Base-by-base conservation (phyloP, 306 rosid genomes). In the Cyclanthera cordifolia region DNA sequence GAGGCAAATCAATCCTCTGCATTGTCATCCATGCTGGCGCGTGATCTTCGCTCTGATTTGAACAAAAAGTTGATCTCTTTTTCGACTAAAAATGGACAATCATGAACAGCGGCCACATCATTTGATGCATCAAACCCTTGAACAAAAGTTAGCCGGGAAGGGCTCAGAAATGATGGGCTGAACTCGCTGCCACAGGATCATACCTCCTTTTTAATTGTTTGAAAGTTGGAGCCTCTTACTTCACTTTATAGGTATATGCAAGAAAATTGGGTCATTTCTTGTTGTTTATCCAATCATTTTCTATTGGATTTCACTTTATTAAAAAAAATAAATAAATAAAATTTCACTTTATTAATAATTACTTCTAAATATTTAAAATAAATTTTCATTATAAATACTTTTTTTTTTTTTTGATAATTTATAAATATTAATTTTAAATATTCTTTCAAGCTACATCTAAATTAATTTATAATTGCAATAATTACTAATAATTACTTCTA, bases 1-100 rank as follows among this genome's bases (percentile, higher is more conserved):
- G 20, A 69, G 45, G 23, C 28, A 37, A 69, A 50, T 69, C 72
- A 4, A 67, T 69, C 72, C 72, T 49, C 28, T 69, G 30, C 72
- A 34, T 5, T 21, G 46, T 49, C 59, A 6, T 28, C 72, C 72
- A 69, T 51, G 41, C 71, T 66, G 71, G 16, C 45, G 41, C 53
- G 37, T 65, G 70, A 43, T 45, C 50, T 39, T 63, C 69, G 69
- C 51, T 63, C 8, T 63, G 52, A 63, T 63, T 41, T 63, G 20
- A 4, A 51, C 69, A 63, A 61, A 61, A 61, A 63, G 19, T 37
- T 19, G 5, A 0, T 5, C 39, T 23, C 51, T 45, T 63, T 63
- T 63, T 11, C 4, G 23, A 9, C 69, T 41, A 39, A 63, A 20
- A 20, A 41, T 63, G 69, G 69, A 41, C n/a, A n/a, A n/a, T n/a